Conservation (phyloP, 2,329 filamentous ascomycete genomes). For the Orbilia blumenaviensis region DNA sequence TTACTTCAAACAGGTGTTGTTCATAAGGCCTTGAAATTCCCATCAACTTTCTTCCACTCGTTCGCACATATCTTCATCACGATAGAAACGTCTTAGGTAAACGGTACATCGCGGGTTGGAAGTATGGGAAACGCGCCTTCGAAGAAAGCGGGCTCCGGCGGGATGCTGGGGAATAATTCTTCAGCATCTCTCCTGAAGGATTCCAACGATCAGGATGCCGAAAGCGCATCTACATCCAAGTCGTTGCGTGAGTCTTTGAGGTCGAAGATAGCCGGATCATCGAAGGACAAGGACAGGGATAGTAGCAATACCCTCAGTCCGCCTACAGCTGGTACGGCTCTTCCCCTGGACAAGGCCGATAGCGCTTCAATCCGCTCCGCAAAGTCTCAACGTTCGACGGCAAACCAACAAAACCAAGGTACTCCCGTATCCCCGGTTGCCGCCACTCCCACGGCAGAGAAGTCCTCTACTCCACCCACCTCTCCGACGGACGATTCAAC, state of each 20-base stretch:
- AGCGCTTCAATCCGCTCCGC: conserved; percentile 54
- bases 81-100: conserved; percentile 3
- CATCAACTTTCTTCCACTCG: conserved; percentile 11
- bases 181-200: conserved; percentile 47
- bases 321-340: conserved; percentile 41
- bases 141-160: conserved; percentile 55
- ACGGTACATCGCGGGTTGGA: conserved; percentile 18
- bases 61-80: conserved; percentile 15
- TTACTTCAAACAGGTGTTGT: conserved; percentile 24
- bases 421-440: conserved; percentile 41
- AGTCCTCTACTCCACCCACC: conserved; percentile 56
- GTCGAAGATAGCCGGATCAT: conserved; percentile 57
- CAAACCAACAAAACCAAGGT: conserved; percentile 32
- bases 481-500: conserved; percentile 55
- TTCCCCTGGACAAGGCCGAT: conserved; percentile 53
- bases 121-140: conserved; percentile 58
- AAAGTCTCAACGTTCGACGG: conserved; percentile 55
- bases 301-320: conserved; percentile 53
- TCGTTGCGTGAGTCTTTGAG: conserved; percentile 57
- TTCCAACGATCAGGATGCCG: conserved; percentile 41
- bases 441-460: conserved; percentile 43
- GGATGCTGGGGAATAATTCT: conserved; percentile 46
- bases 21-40: conserved; percentile 27
- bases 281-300: conserved; percentile 54
- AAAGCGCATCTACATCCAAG: conserved; percentile 54